These are phyloP conservation scores for Falciphora oryzae DNA, from an alignment of 2,329 filamentous ascomycete species.

Conservation along the genomic window DNA sequence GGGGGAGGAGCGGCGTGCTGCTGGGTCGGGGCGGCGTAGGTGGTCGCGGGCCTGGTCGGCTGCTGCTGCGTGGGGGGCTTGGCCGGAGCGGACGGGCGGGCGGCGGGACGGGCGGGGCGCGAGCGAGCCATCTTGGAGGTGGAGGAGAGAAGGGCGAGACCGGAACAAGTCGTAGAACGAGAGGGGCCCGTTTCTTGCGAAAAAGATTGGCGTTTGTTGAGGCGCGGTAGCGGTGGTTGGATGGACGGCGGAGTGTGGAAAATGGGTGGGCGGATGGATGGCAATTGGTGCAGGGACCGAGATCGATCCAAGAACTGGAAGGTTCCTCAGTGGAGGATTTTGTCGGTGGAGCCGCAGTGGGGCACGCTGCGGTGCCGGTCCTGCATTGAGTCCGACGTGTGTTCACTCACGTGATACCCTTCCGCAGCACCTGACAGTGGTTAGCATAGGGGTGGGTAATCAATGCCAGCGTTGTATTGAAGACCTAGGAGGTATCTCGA, in stretches of 20 bases:
- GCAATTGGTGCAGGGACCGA: neutral
- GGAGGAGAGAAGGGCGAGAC: neutral
- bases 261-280: neutral
- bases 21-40: constrained; percentile 48
- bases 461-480: neutral
- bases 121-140: constrained; percentile 10
- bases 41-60: constrained; percentile 65
- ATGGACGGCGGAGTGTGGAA: too few species aligned
- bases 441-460: neutral
- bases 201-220: neutral
- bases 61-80: constrained; percentile 40
- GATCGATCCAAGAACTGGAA: constrained; percentile 3
- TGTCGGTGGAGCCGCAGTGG: neutral
- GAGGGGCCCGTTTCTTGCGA: neutral
- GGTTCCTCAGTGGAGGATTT: constrained; percentile 7
- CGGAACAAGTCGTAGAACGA: neutral
- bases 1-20: constrained; percentile 42
- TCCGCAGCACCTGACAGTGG: neutral
- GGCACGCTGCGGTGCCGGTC: neutral
- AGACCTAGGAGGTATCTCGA: neutral
- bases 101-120: constrained; percentile 11
- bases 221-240: constrained; percentile 4
- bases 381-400: neutral
- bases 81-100: constrained; percentile 6
- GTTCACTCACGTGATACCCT: neutral